These are phyloP conservation scores for Fragaria iinumae DNA, from an alignment of 306 rosid species.

Conservation along the genomic window DNA sequence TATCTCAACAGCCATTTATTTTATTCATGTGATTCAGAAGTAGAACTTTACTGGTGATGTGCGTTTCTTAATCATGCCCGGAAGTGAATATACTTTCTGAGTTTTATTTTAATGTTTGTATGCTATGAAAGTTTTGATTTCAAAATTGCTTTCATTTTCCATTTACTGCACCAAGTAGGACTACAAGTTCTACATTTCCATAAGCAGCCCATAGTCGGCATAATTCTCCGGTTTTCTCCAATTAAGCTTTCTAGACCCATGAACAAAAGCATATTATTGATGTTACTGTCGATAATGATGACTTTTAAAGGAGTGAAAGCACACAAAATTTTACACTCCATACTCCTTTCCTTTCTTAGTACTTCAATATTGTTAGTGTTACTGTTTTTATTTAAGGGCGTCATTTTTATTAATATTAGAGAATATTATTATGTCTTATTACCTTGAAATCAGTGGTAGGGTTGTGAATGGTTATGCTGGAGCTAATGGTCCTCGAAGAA, in stretches of 20 bases:
- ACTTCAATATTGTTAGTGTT: background rate
- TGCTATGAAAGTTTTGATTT: background rate
- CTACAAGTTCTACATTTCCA: background rate
- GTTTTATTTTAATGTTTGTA: background rate
- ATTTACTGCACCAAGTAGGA: background rate
- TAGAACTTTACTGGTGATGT: background rate
- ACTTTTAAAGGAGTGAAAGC: background rate
- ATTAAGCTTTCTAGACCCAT: background rate
- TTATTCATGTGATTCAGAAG: background rate
- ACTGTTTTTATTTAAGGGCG: too few species aligned
- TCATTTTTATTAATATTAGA: background rate
- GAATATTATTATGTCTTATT: slow-evolving; percentile 18
- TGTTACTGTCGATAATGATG: background rate
- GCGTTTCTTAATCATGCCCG: background rate
- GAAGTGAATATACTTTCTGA: slow-evolving; percentile 8
- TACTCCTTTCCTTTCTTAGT: background rate
- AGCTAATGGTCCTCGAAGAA: slow-evolving; percentile 58
- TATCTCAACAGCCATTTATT: background rate
- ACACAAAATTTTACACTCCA: background rate
- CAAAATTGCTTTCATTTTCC: background rate
- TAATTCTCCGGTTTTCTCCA: background rate
- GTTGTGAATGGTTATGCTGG: slow-evolving; percentile 66
- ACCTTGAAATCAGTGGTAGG: slow-evolving; percentile 36
- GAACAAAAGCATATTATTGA: background rate
- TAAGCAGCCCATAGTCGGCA: background rate